A percentile compares a stretch with the other conserved stretches of the same genome.
Conservation (phyloP, 257 asterid genomes). For the Solanum pennellii region DNA sequence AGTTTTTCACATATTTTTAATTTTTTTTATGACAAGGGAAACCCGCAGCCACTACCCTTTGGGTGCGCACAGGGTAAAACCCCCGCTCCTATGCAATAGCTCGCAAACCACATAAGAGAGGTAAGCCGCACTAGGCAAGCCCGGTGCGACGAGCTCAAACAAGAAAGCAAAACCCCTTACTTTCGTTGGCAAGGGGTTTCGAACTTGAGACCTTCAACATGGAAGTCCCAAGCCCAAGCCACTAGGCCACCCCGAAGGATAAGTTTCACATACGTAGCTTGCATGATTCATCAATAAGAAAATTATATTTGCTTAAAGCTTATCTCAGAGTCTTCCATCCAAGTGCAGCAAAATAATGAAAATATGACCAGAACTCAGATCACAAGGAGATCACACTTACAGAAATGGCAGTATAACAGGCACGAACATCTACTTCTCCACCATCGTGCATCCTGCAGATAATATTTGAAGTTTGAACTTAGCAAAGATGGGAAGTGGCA, state of each 20-base stretch:
- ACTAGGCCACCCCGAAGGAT: too few relatives aligned
- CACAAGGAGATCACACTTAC: conserved; percentile 35
- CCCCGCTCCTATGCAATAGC: too few relatives aligned
- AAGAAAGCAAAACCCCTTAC: too few relatives aligned
- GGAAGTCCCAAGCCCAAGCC: too few relatives aligned
- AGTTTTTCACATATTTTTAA: not conserved
- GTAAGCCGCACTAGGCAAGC: too few relatives aligned
- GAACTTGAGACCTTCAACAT: too few relatives aligned
- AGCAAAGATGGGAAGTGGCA: not conserved
- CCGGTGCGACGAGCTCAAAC: too few relatives aligned
- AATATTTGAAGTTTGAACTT: not conserved
- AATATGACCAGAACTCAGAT: not conserved
- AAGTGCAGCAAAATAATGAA: not conserved
- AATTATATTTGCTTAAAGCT: not conserved
- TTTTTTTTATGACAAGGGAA: too few relatives aligned
- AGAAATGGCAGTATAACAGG: conserved; percentile 94
- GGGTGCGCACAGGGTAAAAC: too few relatives aligned
- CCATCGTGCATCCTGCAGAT: conserved; percentile 89
- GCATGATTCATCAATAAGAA: not conserved
- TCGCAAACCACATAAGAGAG: too few relatives aligned
- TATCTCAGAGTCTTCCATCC: not conserved
- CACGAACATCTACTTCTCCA: conserved; percentile 95
- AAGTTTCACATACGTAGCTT: not conserved
- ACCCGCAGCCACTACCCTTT: too few relatives aligned
- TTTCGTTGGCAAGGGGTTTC: too few relatives aligned